These are phyloP conservation scores for Aegilops longissima DNA, from an alignment of 176 grass and related monocot species.

Conservation along the genomic window DNA sequence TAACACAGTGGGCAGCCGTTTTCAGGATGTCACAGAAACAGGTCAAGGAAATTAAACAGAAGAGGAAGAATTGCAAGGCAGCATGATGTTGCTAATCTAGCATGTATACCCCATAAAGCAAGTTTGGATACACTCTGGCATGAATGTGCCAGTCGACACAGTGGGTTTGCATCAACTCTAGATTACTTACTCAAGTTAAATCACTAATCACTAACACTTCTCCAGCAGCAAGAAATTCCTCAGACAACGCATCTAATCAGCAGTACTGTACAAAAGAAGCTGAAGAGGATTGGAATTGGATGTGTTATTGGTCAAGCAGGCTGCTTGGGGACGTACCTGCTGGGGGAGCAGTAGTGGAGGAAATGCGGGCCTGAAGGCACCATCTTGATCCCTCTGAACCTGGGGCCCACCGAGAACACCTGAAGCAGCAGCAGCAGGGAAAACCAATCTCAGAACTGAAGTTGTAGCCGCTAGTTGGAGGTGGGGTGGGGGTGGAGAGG, in stretches of 20 bases:
- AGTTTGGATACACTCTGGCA: background rate
- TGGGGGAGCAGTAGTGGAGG: slow-evolving; percentile 71
- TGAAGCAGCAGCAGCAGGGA: slow-evolving; percentile 9
- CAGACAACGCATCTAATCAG: background rate
- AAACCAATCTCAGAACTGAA: background rate
- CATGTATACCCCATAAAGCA: background rate
- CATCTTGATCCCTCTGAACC: slow-evolving; percentile 94
- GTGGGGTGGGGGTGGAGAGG: too few relatives aligned
- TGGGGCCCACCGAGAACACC: slow-evolving; percentile 75
- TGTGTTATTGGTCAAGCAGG: background rate
- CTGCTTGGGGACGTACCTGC: slow-evolving; percentile 37
- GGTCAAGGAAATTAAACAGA: background rate
- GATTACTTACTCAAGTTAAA: background rate
- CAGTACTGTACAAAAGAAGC: too few relatives aligned
- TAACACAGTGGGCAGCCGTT: background rate
- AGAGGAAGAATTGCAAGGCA: background rate
- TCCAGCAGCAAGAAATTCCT: background rate
- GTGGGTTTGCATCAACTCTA: background rate
- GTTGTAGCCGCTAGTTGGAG: too few relatives aligned
- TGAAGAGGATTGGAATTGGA: background rate
- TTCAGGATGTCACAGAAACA: background rate
- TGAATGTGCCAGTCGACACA: background rate
- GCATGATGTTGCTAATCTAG: too few relatives aligned
- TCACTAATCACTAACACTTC: background rate
- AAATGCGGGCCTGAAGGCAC: slow-evolving; percentile 79